Evolutionary conservation across 345 rosid genomes (phyloP).

Genomic region (Angophora floribunda): DNA sequence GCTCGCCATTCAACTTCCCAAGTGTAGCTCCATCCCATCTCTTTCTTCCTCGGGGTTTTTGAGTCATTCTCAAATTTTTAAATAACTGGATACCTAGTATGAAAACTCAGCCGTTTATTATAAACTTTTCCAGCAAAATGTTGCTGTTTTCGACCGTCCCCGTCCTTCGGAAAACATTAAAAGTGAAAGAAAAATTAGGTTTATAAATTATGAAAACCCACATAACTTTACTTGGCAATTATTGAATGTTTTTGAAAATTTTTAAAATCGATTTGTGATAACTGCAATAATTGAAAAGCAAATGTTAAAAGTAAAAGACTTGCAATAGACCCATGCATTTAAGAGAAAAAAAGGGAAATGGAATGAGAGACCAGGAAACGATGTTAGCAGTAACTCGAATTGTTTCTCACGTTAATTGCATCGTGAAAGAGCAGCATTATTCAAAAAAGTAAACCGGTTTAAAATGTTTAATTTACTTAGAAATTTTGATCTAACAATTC

Average conservation of each 20-base stretch:
- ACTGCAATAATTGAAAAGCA: no score
- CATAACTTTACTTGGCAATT: neutral
- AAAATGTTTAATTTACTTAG: neutral
- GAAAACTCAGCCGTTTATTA: neutral
- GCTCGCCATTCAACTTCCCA: neutral
- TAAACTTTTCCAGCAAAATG: neutral
- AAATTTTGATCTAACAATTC: no score
- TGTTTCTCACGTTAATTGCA: neutral
- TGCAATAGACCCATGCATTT: no score
- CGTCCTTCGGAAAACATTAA: neutral
- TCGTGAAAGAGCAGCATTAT: no score
- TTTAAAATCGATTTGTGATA: accelerated
- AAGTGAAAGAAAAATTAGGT: neutral
- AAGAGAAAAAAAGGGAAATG: neutral
- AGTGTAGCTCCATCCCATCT: neutral
- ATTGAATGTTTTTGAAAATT: neutral
- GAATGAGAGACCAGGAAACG: neutral
- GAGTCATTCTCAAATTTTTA: no score
- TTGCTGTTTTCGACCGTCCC: no score
- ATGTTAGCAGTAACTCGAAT: neutral
- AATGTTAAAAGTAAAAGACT: no score
- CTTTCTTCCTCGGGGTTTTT: neutral
- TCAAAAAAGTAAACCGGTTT: no score
- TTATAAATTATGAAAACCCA: neutral
- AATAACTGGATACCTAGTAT: neutral